phyloP scores from a whole-genome alignment of 73 alveolate species.

The Durusdinium trenchii region DNA sequence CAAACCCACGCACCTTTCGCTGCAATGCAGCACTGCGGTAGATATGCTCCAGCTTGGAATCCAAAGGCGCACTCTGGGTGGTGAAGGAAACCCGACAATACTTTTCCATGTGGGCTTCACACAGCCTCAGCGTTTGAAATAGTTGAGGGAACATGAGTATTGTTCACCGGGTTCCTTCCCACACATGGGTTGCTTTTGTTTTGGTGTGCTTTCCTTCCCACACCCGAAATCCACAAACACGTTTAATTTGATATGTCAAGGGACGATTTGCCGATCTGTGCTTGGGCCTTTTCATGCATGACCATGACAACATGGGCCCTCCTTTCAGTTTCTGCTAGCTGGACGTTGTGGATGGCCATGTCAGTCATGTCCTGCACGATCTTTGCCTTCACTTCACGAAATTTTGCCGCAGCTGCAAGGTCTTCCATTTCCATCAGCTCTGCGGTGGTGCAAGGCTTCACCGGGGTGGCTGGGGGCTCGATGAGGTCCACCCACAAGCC shows the following conservation, averaged over 20 bases:
- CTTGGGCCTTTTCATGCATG: neutral
- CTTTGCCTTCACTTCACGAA: neutral
- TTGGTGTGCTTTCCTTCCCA: no score
- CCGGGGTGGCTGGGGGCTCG: neutral
- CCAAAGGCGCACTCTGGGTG: neutral
- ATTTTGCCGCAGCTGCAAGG: neutral
- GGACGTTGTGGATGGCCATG: neutral
- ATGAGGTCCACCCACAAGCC: neutral
- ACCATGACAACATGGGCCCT: neutral
- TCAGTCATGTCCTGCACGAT: neutral
- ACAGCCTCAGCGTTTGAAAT: no score
- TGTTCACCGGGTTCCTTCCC: no score
- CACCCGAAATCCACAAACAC: no score
- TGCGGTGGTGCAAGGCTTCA: neutral
- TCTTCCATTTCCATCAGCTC: neutral
- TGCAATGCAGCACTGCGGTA: neutral
- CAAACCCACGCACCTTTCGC: no score
- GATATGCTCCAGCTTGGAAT: neutral
- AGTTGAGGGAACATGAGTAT: no score
- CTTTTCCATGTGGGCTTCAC: conserved; percentile 4
- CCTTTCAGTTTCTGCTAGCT: neutral
- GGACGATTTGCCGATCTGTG: neutral
- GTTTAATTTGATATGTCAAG: no score
- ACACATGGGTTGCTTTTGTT: no score
- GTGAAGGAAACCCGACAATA: neutral